Evolutionary conservation across 768 basidiomycete species (phyloP), one percentile per base, ranked within the genome.

Genomic region (Boletus tomentosulus): DNA sequence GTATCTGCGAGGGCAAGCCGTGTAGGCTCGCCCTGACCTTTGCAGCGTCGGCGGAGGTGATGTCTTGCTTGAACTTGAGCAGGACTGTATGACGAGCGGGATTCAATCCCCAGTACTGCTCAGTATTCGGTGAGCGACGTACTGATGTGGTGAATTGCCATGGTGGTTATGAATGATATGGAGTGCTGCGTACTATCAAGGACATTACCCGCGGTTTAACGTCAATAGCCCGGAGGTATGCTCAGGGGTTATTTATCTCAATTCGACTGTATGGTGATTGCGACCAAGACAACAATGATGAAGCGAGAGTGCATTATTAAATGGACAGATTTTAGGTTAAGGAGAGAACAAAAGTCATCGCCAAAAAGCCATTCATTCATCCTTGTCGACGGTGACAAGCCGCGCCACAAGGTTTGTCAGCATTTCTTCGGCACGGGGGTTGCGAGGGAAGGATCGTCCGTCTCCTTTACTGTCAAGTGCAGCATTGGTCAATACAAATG

Each of bases 391-490:
- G 53, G 80, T 78, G 15, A 81, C 79, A 31, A 92, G 74, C 52
- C 81, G 83, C 30, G 63, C 69, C 12, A 87, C 89, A 24, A 92
- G 74, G 47, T 78, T 76, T n/a, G 76, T 76, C 30, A 92, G 73
- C 73, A 85, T 75, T 46, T 79, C 80, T 43, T 89, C 84, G 22
- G 87, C 77, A 44, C 75, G 76, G 1, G 85, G 81, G 67, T 89
- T 89, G 42, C 81, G 80, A 16, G 84, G 83, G 62, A 86, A 92
- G 16, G 69, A 73, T 64, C 72, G 76, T 4, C 90, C 90, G 64
- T 89, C 82, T 8, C 89, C 89, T 28, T 69, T 71, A 25, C 85
- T 86, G 54, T 54, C 64, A 48, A 37, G 37, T 19, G 30, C 15
- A 27, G 12, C 3, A 24, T 35, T 43, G 7, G 43, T 58, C 57